Evolutionary conservation across 108 stramenopile species (phyloP).

Genomic region (Hondaea fermentalgiana): DNA sequence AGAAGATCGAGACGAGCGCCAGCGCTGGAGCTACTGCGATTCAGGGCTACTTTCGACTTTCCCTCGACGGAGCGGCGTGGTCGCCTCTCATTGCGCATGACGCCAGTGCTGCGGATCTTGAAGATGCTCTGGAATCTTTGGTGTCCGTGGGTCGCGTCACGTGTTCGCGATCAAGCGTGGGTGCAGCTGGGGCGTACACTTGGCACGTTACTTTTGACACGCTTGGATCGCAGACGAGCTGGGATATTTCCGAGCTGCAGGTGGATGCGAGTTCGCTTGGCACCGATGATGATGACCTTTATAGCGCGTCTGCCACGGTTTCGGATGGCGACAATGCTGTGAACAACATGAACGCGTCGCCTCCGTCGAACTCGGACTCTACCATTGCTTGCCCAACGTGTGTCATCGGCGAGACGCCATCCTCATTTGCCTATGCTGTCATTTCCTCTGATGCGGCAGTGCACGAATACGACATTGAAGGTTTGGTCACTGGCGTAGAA

Average conservation of each 20-base stretch:
- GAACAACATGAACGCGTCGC: conserved; percentile 27
- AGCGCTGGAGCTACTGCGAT: not conserved
- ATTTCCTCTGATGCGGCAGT: conserved; percentile 29
- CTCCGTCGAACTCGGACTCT: not conserved
- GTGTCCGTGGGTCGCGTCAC: conserved; percentile 28
- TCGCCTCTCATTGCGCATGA: conserved; percentile 32
- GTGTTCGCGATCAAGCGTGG: conserved; percentile 27
- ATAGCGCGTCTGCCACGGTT: not conserved
- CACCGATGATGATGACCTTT: conserved; percentile 33
- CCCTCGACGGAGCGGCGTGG: conserved; percentile 30
- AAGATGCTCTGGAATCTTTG: conserved; percentile 51
- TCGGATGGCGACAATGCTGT: conserved; percentile 10
- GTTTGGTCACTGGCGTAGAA: conserved; percentile 52
- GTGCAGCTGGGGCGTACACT: not conserved
- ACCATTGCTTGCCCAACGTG: not conserved
- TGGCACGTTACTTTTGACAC: conserved; percentile 9
- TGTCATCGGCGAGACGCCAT: conserved; percentile 58
- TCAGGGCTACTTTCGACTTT: conserved; percentile 54
- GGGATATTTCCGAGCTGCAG: not conserved
- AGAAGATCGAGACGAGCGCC: not conserved
- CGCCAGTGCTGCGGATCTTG: conserved; percentile 47
- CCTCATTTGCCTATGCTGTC: conserved; percentile 44
- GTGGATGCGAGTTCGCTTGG: not conserved
- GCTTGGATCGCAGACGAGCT: not conserved
- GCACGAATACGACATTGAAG: conserved; percentile 47